Conservation (phyloP, 225 moss, liverwort and hornwort species). For the Pseudisothecium myosuroides region DNA sequence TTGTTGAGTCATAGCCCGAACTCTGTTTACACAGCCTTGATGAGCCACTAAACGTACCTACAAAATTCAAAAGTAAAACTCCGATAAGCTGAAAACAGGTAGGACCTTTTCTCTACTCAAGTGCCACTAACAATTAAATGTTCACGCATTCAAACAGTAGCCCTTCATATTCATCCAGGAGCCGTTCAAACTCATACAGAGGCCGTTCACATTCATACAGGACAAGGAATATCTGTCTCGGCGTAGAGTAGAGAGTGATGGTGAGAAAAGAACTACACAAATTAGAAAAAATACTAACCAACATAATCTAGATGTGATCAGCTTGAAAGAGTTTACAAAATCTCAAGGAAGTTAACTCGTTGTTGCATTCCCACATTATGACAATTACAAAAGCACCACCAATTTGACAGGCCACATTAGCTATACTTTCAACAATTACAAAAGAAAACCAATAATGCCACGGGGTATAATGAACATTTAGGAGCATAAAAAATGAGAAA, state of each 20-base stretch:
- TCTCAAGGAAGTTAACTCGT: not conserved
- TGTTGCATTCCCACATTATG: not conserved
- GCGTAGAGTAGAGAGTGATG: not conserved
- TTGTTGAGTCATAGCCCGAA: slow-evolving; percentile 87
- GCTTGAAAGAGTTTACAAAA: not conserved
- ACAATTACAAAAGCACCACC: not conserved
- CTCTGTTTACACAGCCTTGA: slow-evolving; percentile 88
- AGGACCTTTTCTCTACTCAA: not conserved
- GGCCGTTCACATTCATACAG: not conserved
- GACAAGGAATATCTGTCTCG: not conserved
- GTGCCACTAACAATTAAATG: not conserved
- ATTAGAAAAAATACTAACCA: not conserved
- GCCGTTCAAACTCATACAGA: not conserved
- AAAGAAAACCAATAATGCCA: not conserved
- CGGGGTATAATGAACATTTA: not conserved
- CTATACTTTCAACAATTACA: not conserved
- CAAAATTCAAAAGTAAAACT: not conserved
- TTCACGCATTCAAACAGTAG: not conserved
- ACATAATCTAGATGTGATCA: not conserved
- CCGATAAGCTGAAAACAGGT: not conserved
- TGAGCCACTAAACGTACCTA: slow-evolving; percentile 74
- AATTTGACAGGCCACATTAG: not conserved
- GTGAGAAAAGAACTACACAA: not conserved
- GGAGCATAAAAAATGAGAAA: not conserved
- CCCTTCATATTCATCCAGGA: not conserved